Base-by-base conservation (phyloP, 208 protist genomes). In the Leishmania arabica region DNA sequence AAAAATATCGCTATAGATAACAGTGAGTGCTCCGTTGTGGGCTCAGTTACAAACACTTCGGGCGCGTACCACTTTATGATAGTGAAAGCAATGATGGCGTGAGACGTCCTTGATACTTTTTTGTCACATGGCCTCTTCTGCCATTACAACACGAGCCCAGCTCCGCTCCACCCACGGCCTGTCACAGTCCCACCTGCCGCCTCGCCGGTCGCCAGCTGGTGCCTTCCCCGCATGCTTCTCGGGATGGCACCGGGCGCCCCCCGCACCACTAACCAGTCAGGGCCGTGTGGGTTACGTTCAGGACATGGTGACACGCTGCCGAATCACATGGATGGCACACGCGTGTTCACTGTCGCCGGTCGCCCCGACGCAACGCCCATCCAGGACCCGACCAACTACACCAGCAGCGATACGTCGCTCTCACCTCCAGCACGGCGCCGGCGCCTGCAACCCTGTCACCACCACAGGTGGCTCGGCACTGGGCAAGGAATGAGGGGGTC, bases 141-240 rank as follows among this genome's bases (percentile, higher is more conserved):
- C 13, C 9, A 21, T 0, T 21, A 0, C 51, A 3, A 21, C 9
- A 21, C 15, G 0, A 6, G 1, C 0, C 15, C 1, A 17, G 51
- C 51, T 21, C 51, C 51, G 51, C 13, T 54, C 51, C 9, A 21
- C 51, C 51, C 51, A 21, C 56, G 56, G 24, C 56, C 56, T 62
- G 24, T 31, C 56, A 62, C 56, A n/a, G 56, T 8, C 56, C 24
- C 24, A 54, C 51, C 51, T 15, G 56, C 56, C 56, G 56, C 56
- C 8, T 60, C 56, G 56, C 56, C 1, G 56, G 21, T 1, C 56
- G 21, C 21, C 56, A 60, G 42, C 42, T 45, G 5, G 42, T 0
- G 42, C 42, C 42, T 45, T 5, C 42, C 42, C 6, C 3, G 40
- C 40, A 1, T 1, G 37, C 37, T 11, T 45, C 42, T 45, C 42